Base-by-base conservation (phyloP, 345 rosid genomes). In the Syzygium oleosum region DNA sequence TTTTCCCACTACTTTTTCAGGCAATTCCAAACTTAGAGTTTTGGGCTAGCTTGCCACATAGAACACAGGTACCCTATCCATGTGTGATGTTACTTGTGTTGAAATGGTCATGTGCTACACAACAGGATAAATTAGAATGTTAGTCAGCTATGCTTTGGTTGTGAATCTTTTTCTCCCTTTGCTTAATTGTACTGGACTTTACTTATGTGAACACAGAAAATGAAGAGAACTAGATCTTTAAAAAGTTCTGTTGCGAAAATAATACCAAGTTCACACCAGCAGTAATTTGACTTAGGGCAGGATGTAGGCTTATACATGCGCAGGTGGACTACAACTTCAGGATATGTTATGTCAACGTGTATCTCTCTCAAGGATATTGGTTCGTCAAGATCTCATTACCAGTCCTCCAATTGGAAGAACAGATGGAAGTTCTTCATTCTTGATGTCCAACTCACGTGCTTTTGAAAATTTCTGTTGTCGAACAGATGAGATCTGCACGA, bases 41-140 rank as follows among this genome's bases (percentile, higher is more conserved):
- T 85, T 98, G 99, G 99, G 89, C 87, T 88, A 91, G 94, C 90
- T 55, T 96, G 89, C 99, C 97, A 19, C 98, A 91, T 86, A 96
- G 93, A 90, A 92, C 88, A 73, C 96, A 95, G 96, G 99, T 98
- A 93, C 55, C 88, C 59, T 41, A 52, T 31, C 22, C 19, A 19
- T 85, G 49, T 56, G 14, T 85, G 13, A 54, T 54, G 41, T 85
- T 31, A 85, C 61, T 43, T 85, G 52, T 21, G 7, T 80, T 1
- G 51, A 85, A 85, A 31, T 53, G 86, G 27, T 52, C 86, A 23
- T 52, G 56, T 15, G 38, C 41, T 85, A 12, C 85, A 11, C 55
- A 84, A 84, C 49, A 84, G 86, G n/a, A 53, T 11, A 56, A 84
- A 14, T 56, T 31, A 54, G 14, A 73, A 38, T 73, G 49, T 73